Base-by-base conservation (phyloP, 1,139 yeast genomes). In the Saccharomyces hybrid region DNA sequence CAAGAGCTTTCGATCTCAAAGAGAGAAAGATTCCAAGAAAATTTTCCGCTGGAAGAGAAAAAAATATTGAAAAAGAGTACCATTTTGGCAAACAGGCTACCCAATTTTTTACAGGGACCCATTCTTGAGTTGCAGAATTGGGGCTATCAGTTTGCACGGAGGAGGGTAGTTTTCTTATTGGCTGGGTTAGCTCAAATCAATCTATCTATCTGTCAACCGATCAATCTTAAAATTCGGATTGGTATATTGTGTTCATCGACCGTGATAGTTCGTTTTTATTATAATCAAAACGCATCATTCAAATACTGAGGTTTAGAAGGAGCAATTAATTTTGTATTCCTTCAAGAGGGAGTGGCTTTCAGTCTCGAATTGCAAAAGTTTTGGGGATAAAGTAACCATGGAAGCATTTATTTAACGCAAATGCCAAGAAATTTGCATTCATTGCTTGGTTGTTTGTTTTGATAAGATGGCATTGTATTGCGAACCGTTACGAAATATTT, bases 251-350 rank as follows among this genome's bases (percentile, higher is more conserved):
- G 42, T 34, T 16, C 42, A 16, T 34, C 9, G 42, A 16, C 23
- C 42, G 42, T 34, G 42, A 34, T 34, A 34, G 42, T 34, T 14
- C n/a, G 41, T 34, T 32, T 16, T 7, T 16, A 34, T 34, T 34
- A n/a, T 6, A 3, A 34, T 7, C 4, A 34, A n/a, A 34, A 3
- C 42, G 48, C 32, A 25, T 20, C 46, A 41, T 26, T 34, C 34
- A n/a, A 48, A 28, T 8, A 27, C 28, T 14, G 49, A 48, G 32
- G 48, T 30, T 11, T 23, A 38, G 52, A 53, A 51, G 57, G 61
- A 59, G 52, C 61, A 59, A 59, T 59, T 59, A 44, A 51, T 8
- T 58, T 59, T 58, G 59, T 49, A 28, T 20, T 58, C 59, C 50
- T 57, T 53, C 27, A 26, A 51, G 54, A 42, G 59, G 57, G 59